Evolutionary conservation across 176 grass and related monocot species (phyloP), one percentile per base, ranked within the genome.

Genomic region (Dendrocalamus sinicus): DNA sequence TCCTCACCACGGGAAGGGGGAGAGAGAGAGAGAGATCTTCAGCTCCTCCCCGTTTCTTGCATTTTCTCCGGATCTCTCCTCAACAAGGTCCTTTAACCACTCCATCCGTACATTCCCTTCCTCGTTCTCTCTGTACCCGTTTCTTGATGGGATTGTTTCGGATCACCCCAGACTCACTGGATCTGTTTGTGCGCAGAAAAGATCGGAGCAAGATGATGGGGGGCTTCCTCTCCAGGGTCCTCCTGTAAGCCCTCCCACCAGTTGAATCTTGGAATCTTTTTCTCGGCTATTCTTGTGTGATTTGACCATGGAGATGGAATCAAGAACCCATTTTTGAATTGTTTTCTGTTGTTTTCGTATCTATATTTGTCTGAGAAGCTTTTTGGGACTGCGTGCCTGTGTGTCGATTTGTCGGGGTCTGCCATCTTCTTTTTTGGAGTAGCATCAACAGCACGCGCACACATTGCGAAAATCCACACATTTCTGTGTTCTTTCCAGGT

Each of bases 151-250:
- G 47, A 48, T 55, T 54, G 11, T 81, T 43, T 57, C 8, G 12
- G 78, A 13, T 11, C 14, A 19, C 19, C 48, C 1, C 13, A 2
- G 55, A n/a, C 63, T 68, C 45, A 80, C 78, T 71, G 37, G 75
- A 72, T 83, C 37, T 83, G 37, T 24, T 73, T 15, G 1, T 46
- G 73, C n/a, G 72, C 48, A 37, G 72, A 12, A 23, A 37, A 54
- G 20, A 17, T 75, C 32, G 44, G 72, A 23, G 23, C 40, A 88
- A 20, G 2, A 89, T 91, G 89, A 87, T 91, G 66, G 89, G 89
- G 40, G 80, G 69, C 37, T 91, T 91, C 74, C 66, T 91, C 67
- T 82, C 89, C 59, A 84, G 85, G 78, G 30, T 67, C 62, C 75
- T 91, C 20, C 37, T 87, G 89, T 91, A 80, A 91, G 89, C 8